Conservation (phyloP, 345 rosid species). For the Euphorbia tirucalli region DNA sequence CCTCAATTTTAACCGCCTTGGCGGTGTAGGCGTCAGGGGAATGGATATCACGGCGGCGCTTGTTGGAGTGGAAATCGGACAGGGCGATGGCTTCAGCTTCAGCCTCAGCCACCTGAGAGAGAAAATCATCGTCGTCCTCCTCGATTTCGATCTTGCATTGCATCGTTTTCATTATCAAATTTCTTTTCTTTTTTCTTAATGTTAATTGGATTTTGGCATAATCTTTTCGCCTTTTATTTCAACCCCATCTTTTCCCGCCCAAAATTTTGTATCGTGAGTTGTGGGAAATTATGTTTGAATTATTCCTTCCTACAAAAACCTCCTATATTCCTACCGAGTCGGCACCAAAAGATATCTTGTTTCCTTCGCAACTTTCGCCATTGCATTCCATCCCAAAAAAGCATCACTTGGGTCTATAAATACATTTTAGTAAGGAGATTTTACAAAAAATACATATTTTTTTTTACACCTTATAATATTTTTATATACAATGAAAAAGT, state of each 20-base stretch:
- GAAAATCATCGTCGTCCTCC: constrained; percentile 32
- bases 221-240: neutral
- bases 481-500: no score
- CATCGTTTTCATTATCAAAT: neutral
- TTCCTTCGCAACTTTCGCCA: no score
- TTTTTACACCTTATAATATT: no score
- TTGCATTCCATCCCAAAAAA: no score
- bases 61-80: constrained; percentile 17
- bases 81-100: constrained; percentile 30
- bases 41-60: constrained; percentile 22
- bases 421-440: no score
- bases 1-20: neutral
- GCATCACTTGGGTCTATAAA: no score
- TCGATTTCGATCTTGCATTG: constrained; percentile 1
- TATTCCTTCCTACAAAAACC: no score
- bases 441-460: no score
- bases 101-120: constrained; percentile 31
- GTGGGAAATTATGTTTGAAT: no score
- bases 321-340: no score
- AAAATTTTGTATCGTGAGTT: no score
- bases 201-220: neutral
- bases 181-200: neutral
- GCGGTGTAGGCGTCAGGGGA: neutral
- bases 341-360: no score
- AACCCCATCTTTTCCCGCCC: neutral